Conservation (phyloP, 805 yeast species). For the Cyberlindnera galapagoensis region DNA sequence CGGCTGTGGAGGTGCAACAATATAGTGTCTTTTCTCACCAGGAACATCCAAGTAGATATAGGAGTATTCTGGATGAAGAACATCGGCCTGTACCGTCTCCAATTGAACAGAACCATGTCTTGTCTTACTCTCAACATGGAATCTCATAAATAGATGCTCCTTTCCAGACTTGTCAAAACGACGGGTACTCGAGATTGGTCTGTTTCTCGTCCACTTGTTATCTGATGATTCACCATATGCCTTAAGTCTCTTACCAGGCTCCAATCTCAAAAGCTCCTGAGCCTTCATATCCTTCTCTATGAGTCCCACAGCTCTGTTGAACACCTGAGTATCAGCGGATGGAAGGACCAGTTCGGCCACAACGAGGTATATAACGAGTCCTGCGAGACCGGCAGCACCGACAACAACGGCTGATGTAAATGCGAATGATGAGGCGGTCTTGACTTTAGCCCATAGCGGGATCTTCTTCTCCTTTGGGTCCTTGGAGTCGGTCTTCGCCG, state of each 20-base stretch:
- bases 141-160: slow-evolving; percentile 77
- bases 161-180: slow-evolving; percentile 68
- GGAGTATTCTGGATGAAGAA: slow-evolving; percentile 60
- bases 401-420: slow-evolving; percentile 55
- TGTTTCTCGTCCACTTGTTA: slow-evolving; percentile 81
- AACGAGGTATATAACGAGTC: slow-evolving; percentile 64
- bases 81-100: slow-evolving; percentile 67
- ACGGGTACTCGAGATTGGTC: slow-evolving; percentile 71
- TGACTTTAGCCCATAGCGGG: slow-evolving; percentile 39
- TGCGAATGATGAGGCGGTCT: slow-evolving; percentile 55
- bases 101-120: slow-evolving; percentile 66
- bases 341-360: slow-evolving; percentile 81
- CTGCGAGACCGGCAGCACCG: slow-evolving; percentile 64
- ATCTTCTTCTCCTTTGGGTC: slow-evolving; percentile 23
- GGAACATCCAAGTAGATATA: slow-evolving; percentile 74
- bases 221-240: slow-evolving; percentile 73
- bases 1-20: slow-evolving; percentile 57
- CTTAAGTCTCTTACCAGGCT: slow-evolving; percentile 53
- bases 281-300: slow-evolving; percentile 63
- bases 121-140: slow-evolving; percentile 70
- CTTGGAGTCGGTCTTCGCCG: slow-evolving; percentile 2
- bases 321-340: slow-evolving; percentile 85
- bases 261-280: slow-evolving; percentile 43
- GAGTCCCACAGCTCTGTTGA: slow-evolving; percentile 76
- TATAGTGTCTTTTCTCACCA: slow-evolving; percentile 58